phyloP scores from a whole-genome alignment of 805 yeast genomes.

The Candida michaelii region DNA sequence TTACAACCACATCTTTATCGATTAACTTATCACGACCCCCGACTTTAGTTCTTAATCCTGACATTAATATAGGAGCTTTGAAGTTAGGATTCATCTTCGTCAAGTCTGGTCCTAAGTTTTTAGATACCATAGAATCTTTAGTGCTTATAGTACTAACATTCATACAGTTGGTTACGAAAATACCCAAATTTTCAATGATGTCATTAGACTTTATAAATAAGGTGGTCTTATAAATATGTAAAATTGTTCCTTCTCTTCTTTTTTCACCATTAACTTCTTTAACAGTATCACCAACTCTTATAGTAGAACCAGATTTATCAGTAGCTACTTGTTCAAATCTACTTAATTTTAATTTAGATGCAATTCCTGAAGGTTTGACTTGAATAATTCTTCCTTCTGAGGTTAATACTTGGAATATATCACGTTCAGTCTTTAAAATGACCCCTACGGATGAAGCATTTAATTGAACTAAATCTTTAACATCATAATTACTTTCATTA shows the following conservation, averaged over 20 bases:
- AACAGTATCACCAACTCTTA: constrained; percentile 90
- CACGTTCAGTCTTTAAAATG: constrained; percentile 86
- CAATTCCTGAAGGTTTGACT: constrained; percentile 78
- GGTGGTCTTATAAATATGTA: constrained; percentile 79
- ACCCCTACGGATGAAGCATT: constrained; percentile 87
- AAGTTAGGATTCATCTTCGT: constrained; percentile 83
- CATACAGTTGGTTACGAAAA: constrained; percentile 75
- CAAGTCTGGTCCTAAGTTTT: constrained; percentile 61
- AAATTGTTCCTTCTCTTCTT: constrained; percentile 80
- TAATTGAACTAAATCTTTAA: constrained; percentile 86
- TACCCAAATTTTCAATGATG: constrained; percentile 83
- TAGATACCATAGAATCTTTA: constrained; percentile 67
- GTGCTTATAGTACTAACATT: constrained; percentile 83
- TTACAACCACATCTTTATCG: constrained; percentile 80
- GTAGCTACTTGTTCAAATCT: constrained; percentile 79
- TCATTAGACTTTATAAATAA: constrained; percentile 81
- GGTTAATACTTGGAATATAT: constrained; percentile 73
- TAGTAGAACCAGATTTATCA: constrained; percentile 80
- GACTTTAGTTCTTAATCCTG: constrained; percentile 47
- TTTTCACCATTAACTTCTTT: constrained; percentile 66
- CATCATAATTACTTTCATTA: constrained; percentile 75
- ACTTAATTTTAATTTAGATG: constrained; percentile 65
- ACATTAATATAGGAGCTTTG: constrained; percentile 55
- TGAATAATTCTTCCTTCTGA: constrained; percentile 76
- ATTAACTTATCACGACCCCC: constrained; percentile 81